Evolutionary conservation across 2,329 filamentous ascomycete genomes (phyloP), one percentile per base, ranked within the genome.

Genomic region (Arthroderma sp.): DNA sequence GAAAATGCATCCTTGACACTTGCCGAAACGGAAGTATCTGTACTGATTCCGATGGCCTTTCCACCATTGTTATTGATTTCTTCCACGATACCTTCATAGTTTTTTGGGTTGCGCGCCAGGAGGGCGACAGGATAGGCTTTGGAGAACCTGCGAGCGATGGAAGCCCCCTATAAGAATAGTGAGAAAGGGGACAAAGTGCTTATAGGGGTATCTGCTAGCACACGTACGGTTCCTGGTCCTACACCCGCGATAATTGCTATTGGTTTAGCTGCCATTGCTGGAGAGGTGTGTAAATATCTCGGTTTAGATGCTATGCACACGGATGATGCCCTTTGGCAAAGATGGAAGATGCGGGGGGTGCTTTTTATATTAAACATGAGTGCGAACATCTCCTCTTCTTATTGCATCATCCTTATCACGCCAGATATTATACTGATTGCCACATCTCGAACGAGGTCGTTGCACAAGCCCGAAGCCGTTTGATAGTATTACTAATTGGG

Each of bases 41-140:
- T 71, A 50, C 71, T 74, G 55, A 81, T 73, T 6, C 77, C 78
- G 11, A 79, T 60, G 0, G 77, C 77, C 45, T 73, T 71, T 1
- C 77, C 77, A 44, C 77, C 77, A 5, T 54, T 60, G 22, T 62
- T 56, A 54, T 77, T 78, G 63, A 82, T 80, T 50, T 80, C 76
- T 34, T 72, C 56, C 10, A 76, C 75, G 1, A 80, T 57, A 1
- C 64, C 57, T 29, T 73, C 64, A 56, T 70, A 80, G 59, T 69
- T 80, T 8, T 69, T 66, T 1, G 75, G 68, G 22, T 71, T 78
- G 37, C 77, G 70, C 4, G 76, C 74, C 1, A 82, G 68, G 2
- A 80, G 63, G 1, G 75, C 73, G 28, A 81, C 72, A 0, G 74
- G 71, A 55, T 82, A 82, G 5, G 65, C 50, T 49, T 70, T 57